A percentile compares a stretch with the other conserved stretches of the same genome.
phyloP scores from a whole-genome alignment of 768 basidiomycete species.

The Suillus bovinus region DNA sequence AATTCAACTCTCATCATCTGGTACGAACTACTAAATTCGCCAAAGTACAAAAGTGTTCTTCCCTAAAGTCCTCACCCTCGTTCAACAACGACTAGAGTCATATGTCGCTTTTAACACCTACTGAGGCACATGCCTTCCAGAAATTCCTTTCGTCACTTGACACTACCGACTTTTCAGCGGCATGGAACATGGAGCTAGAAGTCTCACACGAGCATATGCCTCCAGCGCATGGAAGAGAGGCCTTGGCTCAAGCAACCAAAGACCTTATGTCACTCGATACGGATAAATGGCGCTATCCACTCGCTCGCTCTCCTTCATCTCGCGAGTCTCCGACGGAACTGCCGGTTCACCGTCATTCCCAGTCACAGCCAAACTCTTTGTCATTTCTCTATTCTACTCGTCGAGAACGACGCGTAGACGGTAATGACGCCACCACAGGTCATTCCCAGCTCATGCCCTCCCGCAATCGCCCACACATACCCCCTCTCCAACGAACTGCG shows the following conservation, averaged over 20 bases:
- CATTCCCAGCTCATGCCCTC: constrained; percentile 5
- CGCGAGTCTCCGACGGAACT: constrained; percentile 11
- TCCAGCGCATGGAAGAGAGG: constrained; percentile 57
- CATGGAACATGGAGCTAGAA: constrained; percentile 47
- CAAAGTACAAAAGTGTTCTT: constrained; percentile 1
- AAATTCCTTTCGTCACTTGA: constrained; percentile 63
- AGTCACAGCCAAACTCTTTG: constrained; percentile 19
- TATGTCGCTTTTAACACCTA: constrained; percentile 66
- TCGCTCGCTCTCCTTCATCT: constrained; percentile 11
- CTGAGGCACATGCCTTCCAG: constrained; percentile 69
- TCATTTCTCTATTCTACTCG: constrained; percentile 20
- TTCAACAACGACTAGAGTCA: constrained; percentile 1
- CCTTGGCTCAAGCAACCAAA: constrained; percentile 77
- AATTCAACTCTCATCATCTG: background rate
- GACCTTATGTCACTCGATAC: constrained; percentile 76
- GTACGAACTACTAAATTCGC: background rate
- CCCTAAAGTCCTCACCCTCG: background rate
- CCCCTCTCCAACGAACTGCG: constrained; percentile 21
- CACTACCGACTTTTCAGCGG: constrained; percentile 39
- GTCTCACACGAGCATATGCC: constrained; percentile 46
- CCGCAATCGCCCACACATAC: constrained; percentile 13
- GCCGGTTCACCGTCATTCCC: constrained; percentile 18
- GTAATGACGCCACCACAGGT: background rate
- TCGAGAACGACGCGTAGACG: constrained; percentile 19
- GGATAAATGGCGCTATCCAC: constrained; percentile 38